Evolutionary conservation across 345 rosid genomes (phyloP).

Genomic region (Garcia nutans): DNA sequence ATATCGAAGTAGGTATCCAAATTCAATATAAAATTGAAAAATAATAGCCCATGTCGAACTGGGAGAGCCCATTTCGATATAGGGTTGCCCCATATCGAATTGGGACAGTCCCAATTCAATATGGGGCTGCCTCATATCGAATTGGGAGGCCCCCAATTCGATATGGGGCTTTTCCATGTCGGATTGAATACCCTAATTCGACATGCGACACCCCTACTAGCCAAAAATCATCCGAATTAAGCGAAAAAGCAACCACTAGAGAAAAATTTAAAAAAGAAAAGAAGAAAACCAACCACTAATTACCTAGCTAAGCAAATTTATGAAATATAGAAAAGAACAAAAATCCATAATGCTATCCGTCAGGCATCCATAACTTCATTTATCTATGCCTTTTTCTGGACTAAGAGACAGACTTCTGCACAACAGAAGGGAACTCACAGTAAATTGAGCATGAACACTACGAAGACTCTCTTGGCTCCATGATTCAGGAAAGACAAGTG

Average conservation of each 20-base stretch:
- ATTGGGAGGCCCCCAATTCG: too few species aligned
- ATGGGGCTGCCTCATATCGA: too few species aligned
- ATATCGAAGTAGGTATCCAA: too few species aligned
- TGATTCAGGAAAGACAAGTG: slow-evolving; percentile 76
- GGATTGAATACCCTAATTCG: too few species aligned
- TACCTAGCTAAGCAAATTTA: not conserved
- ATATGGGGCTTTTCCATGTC: too few species aligned
- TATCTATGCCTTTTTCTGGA: not conserved
- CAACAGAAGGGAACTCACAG: slow-evolving; percentile 56
- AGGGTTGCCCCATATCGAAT: too few species aligned
- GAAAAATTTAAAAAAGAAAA: not conserved
- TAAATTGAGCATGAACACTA: slow-evolving; percentile 81
- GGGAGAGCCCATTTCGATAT: too few species aligned
- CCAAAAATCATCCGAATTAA: too few species aligned
- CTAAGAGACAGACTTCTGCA: not conserved
- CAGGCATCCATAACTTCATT: not conserved
- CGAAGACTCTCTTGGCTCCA: slow-evolving; percentile 87
- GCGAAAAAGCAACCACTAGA: not conserved
- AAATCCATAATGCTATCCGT: not conserved
- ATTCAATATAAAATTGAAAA: too few species aligned
- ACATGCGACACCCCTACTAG: too few species aligned
- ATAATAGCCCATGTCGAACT: too few species aligned
- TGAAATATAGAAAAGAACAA: not conserved
- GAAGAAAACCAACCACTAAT: not conserved
- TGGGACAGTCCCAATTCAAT: too few species aligned